Percentiles rank a stretch among this genome's conserved stretches.
phyloP scores from a whole-genome alignment of 1,284 basidiomycete genomes.

The Puccinia triticina region DNA sequence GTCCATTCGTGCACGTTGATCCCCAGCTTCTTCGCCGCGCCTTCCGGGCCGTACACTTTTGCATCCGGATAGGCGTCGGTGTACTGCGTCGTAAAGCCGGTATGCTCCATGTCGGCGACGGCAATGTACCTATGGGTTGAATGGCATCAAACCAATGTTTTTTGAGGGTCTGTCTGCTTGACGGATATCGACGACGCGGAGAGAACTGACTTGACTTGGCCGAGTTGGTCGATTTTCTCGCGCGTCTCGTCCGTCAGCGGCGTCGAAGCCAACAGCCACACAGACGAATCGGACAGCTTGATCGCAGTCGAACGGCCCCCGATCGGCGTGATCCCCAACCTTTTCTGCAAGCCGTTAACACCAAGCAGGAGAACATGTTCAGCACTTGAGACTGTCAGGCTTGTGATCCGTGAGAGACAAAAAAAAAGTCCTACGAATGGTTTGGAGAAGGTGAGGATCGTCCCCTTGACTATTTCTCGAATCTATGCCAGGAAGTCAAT shows the following conservation, averaged over 20 bases:
- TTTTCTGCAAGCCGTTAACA: conserved; percentile 54
- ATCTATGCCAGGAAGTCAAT: conserved; percentile 34
- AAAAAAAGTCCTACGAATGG: conserved; percentile 35
- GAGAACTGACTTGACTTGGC: conserved; percentile 70
- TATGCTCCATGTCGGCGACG: conserved; percentile 63
- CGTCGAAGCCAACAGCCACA: conserved; percentile 85
- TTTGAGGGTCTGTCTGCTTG: neutral
- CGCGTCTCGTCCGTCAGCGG: conserved; percentile 75
- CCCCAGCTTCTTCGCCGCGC: conserved; percentile 42
- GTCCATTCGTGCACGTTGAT: conserved; percentile 53
- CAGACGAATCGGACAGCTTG: conserved; percentile 70
- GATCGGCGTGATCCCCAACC: conserved; percentile 71
- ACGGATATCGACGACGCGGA: neutral
- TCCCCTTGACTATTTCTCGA: conserved; percentile 37
- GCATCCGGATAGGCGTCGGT: conserved; percentile 54
- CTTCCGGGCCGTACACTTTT: conserved; percentile 54
- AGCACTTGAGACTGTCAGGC: neutral
- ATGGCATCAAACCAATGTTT: neutral
- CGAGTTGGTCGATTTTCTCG: conserved; percentile 71
- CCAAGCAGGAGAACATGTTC: neutral
- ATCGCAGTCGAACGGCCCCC: conserved; percentile 83
- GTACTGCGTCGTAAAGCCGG: conserved; percentile 61
- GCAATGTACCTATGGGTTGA: conserved; percentile 61
- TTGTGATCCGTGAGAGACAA: neutral
- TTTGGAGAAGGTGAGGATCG: conserved; percentile 48